Evolutionary conservation across 164 flowering plant species (phyloP), one percentile per base, ranked within the genome.

Genomic region (Chimonanthus salicifolius): DNA sequence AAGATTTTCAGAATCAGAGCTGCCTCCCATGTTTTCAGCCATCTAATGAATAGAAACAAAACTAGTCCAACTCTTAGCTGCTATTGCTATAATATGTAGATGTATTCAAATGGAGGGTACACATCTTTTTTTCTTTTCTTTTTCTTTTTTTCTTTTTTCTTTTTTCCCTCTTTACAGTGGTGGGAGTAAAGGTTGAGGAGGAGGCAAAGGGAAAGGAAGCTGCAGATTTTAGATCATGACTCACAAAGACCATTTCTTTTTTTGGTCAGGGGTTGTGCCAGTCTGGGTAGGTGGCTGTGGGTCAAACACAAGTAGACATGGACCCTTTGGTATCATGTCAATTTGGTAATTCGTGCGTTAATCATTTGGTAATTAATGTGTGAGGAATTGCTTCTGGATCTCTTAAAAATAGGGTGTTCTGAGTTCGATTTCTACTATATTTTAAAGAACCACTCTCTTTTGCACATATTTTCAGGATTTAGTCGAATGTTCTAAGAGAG

Each of bases 1-100:
- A 13, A 62, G 65, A 60, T 70, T 64, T 21, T 76, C 76, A 21
- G 78, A 76, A 5, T 78, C 73, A 33, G 73, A 75, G 49, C 75
- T 66, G 68, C 60, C 62, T 5, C 80, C 79, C 60, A 54, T 54
- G 44, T 76, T 79, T 67, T 83, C 79, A 72, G 50, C 83, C 86
- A 86, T 86, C 60, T 80, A 33, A 68, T 70, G 5, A 62, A 70
- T 54, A 79, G 68, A 58, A 70, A 70, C 62, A 75, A 75, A 49
- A 54, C 69, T 62, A 72, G 72, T 58, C 83, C 86, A 82, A 80
- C n/a, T 4, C 45, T 51, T 0, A 15, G 13, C 44, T 63, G 2
- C 8, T 16, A 21, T 7, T 3, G n/a, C 21, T 63, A 54, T 46
- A 46, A 46, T 66, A 45, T 66, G 48, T 21, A 4, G 18, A 11